A percentile compares a stretch with the other conserved stretches of the same genome.
These are phyloP conservation scores for Camellia japonica DNA, from an alignment of 148 eudicot species.

Conservation along the genomic window DNA sequence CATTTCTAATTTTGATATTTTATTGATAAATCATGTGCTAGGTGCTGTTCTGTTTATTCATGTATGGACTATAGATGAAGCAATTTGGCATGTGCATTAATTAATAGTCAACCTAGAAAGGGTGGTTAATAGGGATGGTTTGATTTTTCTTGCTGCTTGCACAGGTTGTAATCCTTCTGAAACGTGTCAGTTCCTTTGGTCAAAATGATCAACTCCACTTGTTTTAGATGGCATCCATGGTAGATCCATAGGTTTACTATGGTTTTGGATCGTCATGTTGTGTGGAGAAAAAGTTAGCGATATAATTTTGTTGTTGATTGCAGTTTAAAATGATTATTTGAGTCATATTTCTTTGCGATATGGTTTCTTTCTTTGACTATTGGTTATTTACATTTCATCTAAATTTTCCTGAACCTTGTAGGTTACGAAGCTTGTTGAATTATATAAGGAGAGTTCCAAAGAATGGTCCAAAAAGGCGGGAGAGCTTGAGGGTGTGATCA, in stretches of 20 bases:
- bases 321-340: neutral
- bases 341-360: neutral
- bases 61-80: neutral
- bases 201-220: neutral
- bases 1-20: neutral
- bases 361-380: neutral
- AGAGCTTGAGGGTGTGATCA: slow-evolving; percentile 94
- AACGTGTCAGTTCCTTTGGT: neutral
- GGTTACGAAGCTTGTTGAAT: slow-evolving; percentile 74
- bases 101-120: neutral
- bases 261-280: neutral
- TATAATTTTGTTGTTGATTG: neutral
- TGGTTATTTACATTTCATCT: neutral
- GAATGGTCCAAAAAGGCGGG: slow-evolving; percentile 98
- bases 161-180: neutral
- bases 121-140: neutral
- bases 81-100: neutral
- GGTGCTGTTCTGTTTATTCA: neutral
- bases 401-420: slow-evolving; percentile 17
- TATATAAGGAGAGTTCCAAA: slow-evolving; percentile 92
- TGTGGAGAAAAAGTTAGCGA: neutral
- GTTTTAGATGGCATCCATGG: neutral
- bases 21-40: neutral
- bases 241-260: neutral
- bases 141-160: neutral